Percentiles rank a stretch among this genome's conserved stretches.
These are phyloP conservation scores for sweet orange (Citrus sinensis) DNA, from an alignment of 345 rosid species.

Conservation along the genomic window DNA sequence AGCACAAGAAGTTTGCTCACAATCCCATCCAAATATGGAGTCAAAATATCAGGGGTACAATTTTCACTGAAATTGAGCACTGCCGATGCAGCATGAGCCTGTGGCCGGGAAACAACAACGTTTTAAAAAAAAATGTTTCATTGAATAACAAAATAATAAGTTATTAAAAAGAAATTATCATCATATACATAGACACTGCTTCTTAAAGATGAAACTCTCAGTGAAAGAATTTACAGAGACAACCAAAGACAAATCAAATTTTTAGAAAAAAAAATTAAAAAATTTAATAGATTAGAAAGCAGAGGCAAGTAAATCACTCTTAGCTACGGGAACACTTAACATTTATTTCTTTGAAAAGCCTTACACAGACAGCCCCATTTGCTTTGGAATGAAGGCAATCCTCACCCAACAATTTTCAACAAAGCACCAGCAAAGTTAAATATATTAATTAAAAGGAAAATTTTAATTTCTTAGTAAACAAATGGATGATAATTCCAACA, in stretches of 20 bases:
- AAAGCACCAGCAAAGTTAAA: not conserved
- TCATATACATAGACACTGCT: slow-evolving; percentile 9
- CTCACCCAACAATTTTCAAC: not conserved
- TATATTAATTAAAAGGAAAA: not conserved
- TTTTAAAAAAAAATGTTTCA: not conserved
- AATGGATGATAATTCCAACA: too few relatives aligned
- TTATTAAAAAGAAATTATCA: not conserved
- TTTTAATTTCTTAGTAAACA: not conserved
- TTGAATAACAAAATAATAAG: not conserved
- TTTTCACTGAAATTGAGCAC: slow-evolving; percentile 73
- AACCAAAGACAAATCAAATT: not conserved
- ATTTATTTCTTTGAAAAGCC: not conserved
- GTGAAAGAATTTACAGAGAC: not conserved
- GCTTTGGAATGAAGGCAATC: not conserved
- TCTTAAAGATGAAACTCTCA: not conserved
- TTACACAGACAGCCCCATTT: not conserved
- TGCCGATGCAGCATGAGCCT: slow-evolving; percentile 86
- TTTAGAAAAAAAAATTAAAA: not conserved
- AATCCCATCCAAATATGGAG: slow-evolving; percentile 62
- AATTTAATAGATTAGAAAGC: not conserved
- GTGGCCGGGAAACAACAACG: slow-evolving; percentile 1
- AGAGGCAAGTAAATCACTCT: not conserved
- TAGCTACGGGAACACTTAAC: not conserved
- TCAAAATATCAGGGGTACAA: slow-evolving; percentile 64
- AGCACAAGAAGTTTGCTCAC: slow-evolving; percentile 75